These are phyloP conservation scores for Moesziomyces aphidis DNA, from an alignment of 1,284 basidiomycete species.

Conservation along the genomic window DNA sequence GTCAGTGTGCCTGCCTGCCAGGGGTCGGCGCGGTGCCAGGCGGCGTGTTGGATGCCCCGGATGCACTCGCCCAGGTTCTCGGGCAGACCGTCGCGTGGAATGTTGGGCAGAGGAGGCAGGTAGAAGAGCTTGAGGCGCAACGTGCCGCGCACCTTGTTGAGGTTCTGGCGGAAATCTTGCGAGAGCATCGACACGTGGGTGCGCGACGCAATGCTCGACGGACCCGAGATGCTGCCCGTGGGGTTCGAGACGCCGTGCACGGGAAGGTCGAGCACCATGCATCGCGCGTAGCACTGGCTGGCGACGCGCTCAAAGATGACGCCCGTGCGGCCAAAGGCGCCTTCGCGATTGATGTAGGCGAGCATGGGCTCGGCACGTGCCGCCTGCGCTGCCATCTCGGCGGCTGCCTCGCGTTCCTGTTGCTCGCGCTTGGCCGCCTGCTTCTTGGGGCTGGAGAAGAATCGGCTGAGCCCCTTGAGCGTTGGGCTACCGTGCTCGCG, in stretches of 20 bases:
- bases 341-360: slow-evolving; percentile 58
- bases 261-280: slow-evolving; percentile 59
- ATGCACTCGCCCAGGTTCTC: slow-evolving; percentile 92
- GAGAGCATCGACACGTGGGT: slow-evolving; percentile 29
- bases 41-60: slow-evolving; percentile 85
- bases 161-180: slow-evolving; percentile 49
- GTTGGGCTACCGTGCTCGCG: slow-evolving; percentile 53
- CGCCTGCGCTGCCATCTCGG: slow-evolving; percentile 34
- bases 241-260: slow-evolving; percentile 57
- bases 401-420: slow-evolving; percentile 43
- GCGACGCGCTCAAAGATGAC: slow-evolving; percentile 60
- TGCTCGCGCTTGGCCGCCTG: slow-evolving; percentile 51
- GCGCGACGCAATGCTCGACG: slow-evolving; percentile 45
- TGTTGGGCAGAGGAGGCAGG: slow-evolving; percentile 84
- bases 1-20: slow-evolving; percentile 84
- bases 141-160: slow-evolving; percentile 56
- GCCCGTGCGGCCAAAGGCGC: slow-evolving; percentile 57
- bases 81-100: slow-evolving; percentile 82
- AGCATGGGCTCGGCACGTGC: slow-evolving; percentile 56
- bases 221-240: slow-evolving; percentile 37
- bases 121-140: slow-evolving; percentile 74
- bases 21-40: slow-evolving; percentile 91
- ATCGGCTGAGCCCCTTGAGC: slow-evolving; percentile 53
- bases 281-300: slow-evolving; percentile 50
- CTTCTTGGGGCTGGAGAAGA: slow-evolving; percentile 63